These are phyloP conservation scores for Laetiporus sulphureus DNA, from an alignment of 1,284 basidiomycete genomes.

Conservation along the genomic window DNA sequence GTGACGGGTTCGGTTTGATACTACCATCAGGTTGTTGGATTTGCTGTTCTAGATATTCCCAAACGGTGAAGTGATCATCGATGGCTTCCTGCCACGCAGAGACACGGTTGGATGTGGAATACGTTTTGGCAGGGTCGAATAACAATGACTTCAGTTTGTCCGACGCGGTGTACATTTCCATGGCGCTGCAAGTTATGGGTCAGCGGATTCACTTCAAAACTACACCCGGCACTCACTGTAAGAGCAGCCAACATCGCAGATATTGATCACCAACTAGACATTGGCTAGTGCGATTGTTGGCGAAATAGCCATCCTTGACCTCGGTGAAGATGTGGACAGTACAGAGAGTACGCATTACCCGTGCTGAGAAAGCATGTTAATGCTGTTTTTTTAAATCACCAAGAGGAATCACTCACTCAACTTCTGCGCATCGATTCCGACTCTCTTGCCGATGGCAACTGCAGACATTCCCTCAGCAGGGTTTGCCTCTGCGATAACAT, in stretches of 20 bases:
- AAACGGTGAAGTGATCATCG: conserved; percentile 3
- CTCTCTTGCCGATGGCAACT: conserved; percentile 1
- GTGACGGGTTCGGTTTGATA: conserved; percentile 2
- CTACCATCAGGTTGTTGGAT: conserved; percentile 9
- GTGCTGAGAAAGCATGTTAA: neutral
- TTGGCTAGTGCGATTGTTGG: conserved; percentile 10
- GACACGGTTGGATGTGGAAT: neutral
- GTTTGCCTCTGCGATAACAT: conserved; percentile 11
- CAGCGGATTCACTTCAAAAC: neutral
- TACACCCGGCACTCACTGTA: conserved; percentile 3
- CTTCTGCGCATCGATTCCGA: conserved; percentile 6
- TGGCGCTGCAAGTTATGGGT: neutral
- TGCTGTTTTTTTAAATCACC: neutral
- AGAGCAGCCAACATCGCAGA: conserved; percentile 2
- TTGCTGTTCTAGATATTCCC: conserved; percentile 12
- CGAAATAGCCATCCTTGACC: conserved; percentile 6
- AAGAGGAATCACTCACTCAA: conserved; percentile 3
- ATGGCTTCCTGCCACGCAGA: conserved; percentile 8
- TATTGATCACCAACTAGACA: conserved; percentile 4
- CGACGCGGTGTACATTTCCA: conserved; percentile 8
- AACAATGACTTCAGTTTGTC: conserved; percentile 8
- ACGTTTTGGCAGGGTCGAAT: conserved; percentile 7
- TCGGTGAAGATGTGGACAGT: conserved; percentile 11
- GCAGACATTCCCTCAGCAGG: conserved; percentile 6
- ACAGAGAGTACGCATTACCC: conserved; percentile 9